Evolutionary conservation across 2,329 filamentous ascomycete species (phyloP), one percentile per base, ranked within the genome.

Genomic region (Madurella mycetomatis): DNA sequence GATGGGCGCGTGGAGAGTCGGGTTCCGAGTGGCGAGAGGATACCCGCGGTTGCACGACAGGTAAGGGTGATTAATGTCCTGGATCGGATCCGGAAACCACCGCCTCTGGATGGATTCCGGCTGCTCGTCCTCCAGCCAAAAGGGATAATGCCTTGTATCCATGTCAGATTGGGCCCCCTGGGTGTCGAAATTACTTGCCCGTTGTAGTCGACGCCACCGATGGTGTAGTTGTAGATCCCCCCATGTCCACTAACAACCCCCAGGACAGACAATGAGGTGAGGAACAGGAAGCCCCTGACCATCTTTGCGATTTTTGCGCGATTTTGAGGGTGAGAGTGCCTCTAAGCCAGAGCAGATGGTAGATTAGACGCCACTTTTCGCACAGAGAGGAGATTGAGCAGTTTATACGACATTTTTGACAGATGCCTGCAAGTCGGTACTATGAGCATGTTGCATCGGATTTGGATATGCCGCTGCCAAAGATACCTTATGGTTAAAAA

Each of bases 41-140:
- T 47, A 43, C 9, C 51, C 51, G 44, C 51, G 51, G 51, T 53
- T 53, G 51, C 51, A 53, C 11, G 51, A 39, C 13, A 53, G 51
- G 13, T 47, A 48, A 12, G 51, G 45, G 17, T 53, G 51, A 30
- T 42, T 1, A n/a, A 47, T 31, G 8, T 32, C 17, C 12, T 47
- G 45, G 31, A 53, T 53, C 30, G 51, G 51, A 45, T 53, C 51
- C 8, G 19, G 19, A 37, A 37, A 53, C 51, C 51, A 53, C 3
- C 51, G 44, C 37, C 51, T 44, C n/a, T 53, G 51, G 25, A 53
- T 48, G 17, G 45, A 19, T 2, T 2, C 5, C n/a, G n/a, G 40
- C 7, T 25, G 25, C 7, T 25, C 25, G 7, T 25, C 25, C 25
- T 25, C 25, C 3, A 25, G 25, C 25, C 25, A 25, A 25, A 25